Evolutionary conservation across 345 rosid genomes (phyloP), one percentile per base, ranked within the genome.

Genomic region (Pugionium cornutum): DNA sequence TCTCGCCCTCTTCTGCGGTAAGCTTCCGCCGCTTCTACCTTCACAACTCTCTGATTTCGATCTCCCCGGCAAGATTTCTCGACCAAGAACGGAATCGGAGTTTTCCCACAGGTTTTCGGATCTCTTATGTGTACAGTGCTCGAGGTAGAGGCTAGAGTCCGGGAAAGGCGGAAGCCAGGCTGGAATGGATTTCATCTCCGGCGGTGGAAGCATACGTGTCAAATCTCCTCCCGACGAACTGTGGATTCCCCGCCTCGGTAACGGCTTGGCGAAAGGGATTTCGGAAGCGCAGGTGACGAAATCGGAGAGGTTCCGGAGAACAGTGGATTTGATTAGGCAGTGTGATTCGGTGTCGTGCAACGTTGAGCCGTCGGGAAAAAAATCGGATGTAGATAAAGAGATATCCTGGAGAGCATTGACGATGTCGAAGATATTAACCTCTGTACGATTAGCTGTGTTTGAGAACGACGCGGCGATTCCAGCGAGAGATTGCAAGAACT

Each of bases 191-290:
- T 28, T 67, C 10, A 49, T 6, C 58, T 36, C 47, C 59, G 29
- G 11, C 44, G 57, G 54, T 48, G 41, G 50, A 63, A 10, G 7
- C 8, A 6, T 1, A 30, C 32, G 49, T 35, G 43, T 31, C 48
- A 37, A 43, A n/a, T 5, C 55, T 47, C 55, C 25, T 35, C 41
- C 36, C 37, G 10, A 7, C 1, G 49, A 45, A 7, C 51, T 59
- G 29, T 3, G 4, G 10, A 2, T 40, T 28, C 52, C 55, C 26
- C 6, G 52, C 26, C 6, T 59, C 26, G 84, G 83, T 44, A 85
- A 52, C 3, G 87, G 82, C 62, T 75, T 79, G 2, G 87, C 89
- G 36, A 83, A 88, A 10, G 91, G 91, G 64, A 70, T 82, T 68
- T 88, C 95, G 1, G 49, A 60, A 3, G 67, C 56, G 63, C 44